Percentiles rank a stretch among this genome's conserved stretches.
Conservation (phyloP, 345 rosid genomes). For the Dipteronia dyeriana region DNA sequence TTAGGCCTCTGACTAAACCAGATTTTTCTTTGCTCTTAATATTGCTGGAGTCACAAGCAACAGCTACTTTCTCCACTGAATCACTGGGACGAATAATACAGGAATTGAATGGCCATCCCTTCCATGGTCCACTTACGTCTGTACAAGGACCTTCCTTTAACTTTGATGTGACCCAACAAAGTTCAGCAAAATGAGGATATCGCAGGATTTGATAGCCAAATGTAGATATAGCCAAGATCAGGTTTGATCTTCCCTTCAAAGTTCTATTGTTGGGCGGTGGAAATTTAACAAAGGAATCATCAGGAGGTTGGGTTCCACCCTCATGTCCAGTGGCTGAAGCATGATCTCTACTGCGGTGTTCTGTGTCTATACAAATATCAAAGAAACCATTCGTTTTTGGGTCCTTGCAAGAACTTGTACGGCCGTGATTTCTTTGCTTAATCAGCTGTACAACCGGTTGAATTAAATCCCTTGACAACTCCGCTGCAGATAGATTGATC, state of each 20-base stretch:
- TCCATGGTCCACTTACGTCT: constrained; percentile 82
- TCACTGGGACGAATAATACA: constrained; percentile 73
- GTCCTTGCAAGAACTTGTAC: constrained; percentile 28
- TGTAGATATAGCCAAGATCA: constrained; percentile 66
- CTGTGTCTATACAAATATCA: constrained; percentile 29
- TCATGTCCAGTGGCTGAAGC: constrained; percentile 32
- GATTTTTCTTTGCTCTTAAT: constrained; percentile 60
- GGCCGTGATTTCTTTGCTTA: constrained; percentile 61
- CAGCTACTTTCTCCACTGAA: constrained; percentile 42
- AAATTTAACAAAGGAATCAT: constrained; percentile 39
- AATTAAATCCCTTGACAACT: constrained; percentile 63
- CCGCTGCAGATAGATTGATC: constrained; percentile 59
- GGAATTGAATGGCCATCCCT: constrained; percentile 95
- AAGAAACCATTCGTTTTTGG: constrained; percentile 29
- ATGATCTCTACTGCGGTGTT: constrained; percentile 20
- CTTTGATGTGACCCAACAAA: constrained; percentile 95
- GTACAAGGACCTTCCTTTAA: constrained; percentile 88
- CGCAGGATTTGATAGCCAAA: constrained; percentile 87
- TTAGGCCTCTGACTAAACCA: constrained; percentile 76
- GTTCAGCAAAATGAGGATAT: constrained; percentile 97
- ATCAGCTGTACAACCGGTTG: constrained; percentile 64
- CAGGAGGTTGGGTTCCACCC: constrained; percentile 30
- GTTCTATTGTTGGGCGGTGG: constrained; percentile 46
- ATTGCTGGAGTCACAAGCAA: constrained; percentile 49
- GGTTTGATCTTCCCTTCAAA: constrained; percentile 71